These are phyloP conservation scores for Trichophyton equinum DNA, from an alignment of 2,329 filamentous ascomycete genomes.

Conservation along the genomic window DNA sequence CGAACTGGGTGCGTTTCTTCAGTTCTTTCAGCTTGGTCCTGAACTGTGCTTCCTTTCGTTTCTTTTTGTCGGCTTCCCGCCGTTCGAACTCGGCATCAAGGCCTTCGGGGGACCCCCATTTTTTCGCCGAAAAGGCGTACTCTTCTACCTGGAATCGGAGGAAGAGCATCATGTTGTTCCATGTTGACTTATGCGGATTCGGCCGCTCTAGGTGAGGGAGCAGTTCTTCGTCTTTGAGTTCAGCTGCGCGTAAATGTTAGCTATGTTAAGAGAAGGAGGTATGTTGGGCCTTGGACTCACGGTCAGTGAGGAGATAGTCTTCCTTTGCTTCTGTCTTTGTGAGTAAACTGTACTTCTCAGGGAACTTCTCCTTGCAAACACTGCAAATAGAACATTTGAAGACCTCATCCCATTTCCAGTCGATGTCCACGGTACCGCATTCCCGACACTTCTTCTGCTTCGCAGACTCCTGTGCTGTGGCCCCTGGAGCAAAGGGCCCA, in stretches of 20 bases:
- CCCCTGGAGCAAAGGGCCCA: slow-evolving; percentile 76
- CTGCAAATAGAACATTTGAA: slow-evolving; percentile 66
- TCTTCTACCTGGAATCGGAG: slow-evolving; percentile 87
- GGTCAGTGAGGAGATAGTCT: slow-evolving; percentile 89
- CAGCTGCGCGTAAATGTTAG: slow-evolving; percentile 41
- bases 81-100: slow-evolving; percentile 80
- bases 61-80: slow-evolving; percentile 67
- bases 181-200: slow-evolving; percentile 90
- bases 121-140: slow-evolving; percentile 67
- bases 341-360: slow-evolving; percentile 86
- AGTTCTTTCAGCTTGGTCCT: slow-evolving; percentile 75
- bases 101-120: slow-evolving; percentile 80
- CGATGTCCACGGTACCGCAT: slow-evolving; percentile 73
- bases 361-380: slow-evolving; percentile 73
- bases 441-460: slow-evolving; percentile 68
- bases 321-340: slow-evolving; percentile 95
- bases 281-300: slow-evolving; percentile 37
- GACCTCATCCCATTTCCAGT: slow-evolving; percentile 86
- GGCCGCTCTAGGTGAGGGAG: slow-evolving; percentile 78
- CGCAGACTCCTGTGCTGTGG: slow-evolving; percentile 57
- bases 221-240: slow-evolving; percentile 76
- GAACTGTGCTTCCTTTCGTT: slow-evolving; percentile 81
- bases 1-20: slow-evolving; percentile 85
- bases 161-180: slow-evolving; percentile 98
- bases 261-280: neutral